These are phyloP conservation scores for Neurospora sp. DNA, from an alignment of 495 filamentous ascomycete species.

Conservation along the genomic window DNA sequence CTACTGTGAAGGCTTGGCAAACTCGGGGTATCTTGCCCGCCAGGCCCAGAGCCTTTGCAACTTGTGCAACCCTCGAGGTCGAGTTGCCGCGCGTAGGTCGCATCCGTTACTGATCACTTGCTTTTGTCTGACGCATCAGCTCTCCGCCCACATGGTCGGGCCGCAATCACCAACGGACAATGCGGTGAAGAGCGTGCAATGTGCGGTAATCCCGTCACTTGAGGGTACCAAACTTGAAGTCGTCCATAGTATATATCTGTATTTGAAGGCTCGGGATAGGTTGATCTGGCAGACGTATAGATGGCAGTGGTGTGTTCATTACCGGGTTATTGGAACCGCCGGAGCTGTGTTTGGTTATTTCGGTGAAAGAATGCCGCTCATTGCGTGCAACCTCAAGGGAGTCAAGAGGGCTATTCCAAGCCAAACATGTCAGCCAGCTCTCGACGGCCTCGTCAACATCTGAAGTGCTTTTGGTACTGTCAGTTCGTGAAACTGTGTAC, in stretches of 20 bases:
- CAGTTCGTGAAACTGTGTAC: not conserved
- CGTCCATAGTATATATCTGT: not conserved
- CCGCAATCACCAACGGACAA: not conserved
- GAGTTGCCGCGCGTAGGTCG: not conserved
- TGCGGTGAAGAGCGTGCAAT: not conserved
- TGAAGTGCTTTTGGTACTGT: not conserved
- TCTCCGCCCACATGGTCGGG: not conserved
- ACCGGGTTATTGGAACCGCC: not conserved
- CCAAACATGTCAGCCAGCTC: not conserved
- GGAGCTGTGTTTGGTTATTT: not conserved
- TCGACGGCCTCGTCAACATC: not conserved
- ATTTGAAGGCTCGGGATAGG: not conserved
- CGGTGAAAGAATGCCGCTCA: not conserved
- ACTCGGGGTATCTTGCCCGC: not conserved
- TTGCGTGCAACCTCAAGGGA: not conserved
- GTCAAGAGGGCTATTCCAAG: not conserved
- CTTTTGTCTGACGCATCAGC: not conserved
- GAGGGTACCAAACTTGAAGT: not conserved
- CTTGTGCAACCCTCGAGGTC: not conserved
- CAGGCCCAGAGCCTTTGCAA: not conserved
- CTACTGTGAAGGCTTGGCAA: not conserved
- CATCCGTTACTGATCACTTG: not conserved
- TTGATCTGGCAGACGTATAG: not conserved
- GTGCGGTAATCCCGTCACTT: not conserved
- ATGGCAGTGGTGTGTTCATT: not conserved